Percentiles rank a stretch among this genome's conserved stretches.
These are phyloP conservation scores for Barnettozyma sucrosica DNA, from an alignment of 805 yeast genomes.

Conservation along the genomic window DNA sequence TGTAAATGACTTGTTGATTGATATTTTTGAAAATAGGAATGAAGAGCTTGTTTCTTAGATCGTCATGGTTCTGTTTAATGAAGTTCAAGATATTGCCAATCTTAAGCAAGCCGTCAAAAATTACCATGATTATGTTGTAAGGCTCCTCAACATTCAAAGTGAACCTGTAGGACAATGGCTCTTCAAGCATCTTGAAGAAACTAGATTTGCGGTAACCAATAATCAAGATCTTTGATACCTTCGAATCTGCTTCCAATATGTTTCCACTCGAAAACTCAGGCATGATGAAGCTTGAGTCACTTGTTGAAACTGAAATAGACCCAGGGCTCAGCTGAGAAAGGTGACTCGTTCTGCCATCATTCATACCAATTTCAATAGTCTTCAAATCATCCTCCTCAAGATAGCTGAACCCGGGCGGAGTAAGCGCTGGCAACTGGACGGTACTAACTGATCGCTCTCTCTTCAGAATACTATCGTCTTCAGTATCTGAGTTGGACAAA, in stretches of 20 bases:
- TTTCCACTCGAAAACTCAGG: constrained; percentile 14
- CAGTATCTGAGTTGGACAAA: constrained; percentile 24
- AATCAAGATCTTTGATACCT: constrained; percentile 17
- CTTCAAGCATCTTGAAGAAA: constrained; percentile 18
- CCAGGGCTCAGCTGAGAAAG: neutral
- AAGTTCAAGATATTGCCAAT: constrained; percentile 26
- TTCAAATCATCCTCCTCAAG: constrained; percentile 17
- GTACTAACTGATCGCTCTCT: neutral
- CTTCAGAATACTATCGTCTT: constrained; percentile 17
- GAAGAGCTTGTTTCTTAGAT: constrained; percentile 12
- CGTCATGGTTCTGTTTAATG: constrained; percentile 14
- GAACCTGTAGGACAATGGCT: constrained; percentile 12
- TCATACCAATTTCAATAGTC: constrained; percentile 23
- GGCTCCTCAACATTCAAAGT: constrained; percentile 17
- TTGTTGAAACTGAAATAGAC: neutral
- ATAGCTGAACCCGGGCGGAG: neutral
- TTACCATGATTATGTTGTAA: constrained; percentile 17
- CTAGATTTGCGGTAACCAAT: constrained; percentile 22
- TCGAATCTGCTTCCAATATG: neutral
- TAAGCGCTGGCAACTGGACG: neutral
- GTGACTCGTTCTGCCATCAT: constrained; percentile 11
- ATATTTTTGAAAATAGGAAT: constrained; percentile 25
- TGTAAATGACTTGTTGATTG: constrained; percentile 16
- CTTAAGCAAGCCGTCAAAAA: constrained; percentile 26
- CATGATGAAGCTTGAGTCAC: constrained; percentile 15